Base-by-base conservation (phyloP, 169 alveolate genomes). In the Eimeria falciformis region DNA sequence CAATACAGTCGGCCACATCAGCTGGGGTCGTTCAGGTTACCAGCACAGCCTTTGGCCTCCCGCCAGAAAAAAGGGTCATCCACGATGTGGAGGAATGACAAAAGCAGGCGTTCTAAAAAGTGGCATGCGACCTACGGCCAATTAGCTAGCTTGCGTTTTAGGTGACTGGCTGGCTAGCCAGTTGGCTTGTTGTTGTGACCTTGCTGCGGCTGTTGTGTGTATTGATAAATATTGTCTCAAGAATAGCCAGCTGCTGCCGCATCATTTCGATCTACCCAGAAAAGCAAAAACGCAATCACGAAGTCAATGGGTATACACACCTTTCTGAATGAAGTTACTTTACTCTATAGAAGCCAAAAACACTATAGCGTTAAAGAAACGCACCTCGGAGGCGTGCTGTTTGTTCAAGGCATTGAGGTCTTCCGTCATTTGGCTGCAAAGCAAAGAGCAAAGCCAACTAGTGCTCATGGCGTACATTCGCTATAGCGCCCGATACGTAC, bases 161-260 rank as follows among this genome's bases (percentile, higher is more conserved):
- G 25, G 69, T 1, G n/a, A 25, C 17, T 47, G 86, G 29, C 66
- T 55, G 71, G 77, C 73, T 55, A 53, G 89, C 58, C 21, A 46
- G 56, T 21, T 81, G 89, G 89, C 89, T 81, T 5, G 89, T 81
- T 55, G 89, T 81, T 21, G 89, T 81, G 0, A 81, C 89, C 56
- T 81, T 81, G 77, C 89, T 75, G 37, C 89, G 89, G 75, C 75
- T 53, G 58, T 81, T 81, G 77, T 81, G 89, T 5, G 89, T 81
- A 56, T 55, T 81, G 75, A 81, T 81, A n/a, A 81, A 81, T 14
- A 81, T 81, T 18, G 75, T 81, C 43, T 81, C 89, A 11, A 81
- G 89, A 50, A 55, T 56, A 7, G 89, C 75, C 40, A 81, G 53
- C 45, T 81, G 89, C 37, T 81, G 89, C 40, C 89, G 50, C 89